These are phyloP conservation scores for Entrophospora sp. DNA, from an alignment of 192 early-diverging fungal species.

Conservation along the genomic window DNA sequence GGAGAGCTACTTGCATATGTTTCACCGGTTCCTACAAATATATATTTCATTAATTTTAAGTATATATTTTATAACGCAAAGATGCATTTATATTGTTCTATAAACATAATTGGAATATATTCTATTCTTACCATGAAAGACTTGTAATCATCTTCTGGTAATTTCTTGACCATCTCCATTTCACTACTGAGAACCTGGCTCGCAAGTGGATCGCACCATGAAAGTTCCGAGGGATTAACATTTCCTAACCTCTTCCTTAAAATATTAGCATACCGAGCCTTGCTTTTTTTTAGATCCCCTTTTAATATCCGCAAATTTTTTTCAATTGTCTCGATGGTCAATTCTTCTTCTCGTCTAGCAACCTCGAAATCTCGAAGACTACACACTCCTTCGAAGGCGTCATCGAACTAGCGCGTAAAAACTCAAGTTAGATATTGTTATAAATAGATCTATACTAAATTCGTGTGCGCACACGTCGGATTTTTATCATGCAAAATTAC, in stretches of 20 bases:
- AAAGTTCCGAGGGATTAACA: constrained; percentile 6
- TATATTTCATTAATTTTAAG: constrained; percentile 4
- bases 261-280: background rate
- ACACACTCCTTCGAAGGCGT: constrained; percentile 6
- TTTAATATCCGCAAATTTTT: background rate
- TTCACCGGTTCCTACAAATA: background rate
- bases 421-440: background rate
- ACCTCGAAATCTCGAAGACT: constrained; percentile 1
- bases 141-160: constrained; percentile 4
- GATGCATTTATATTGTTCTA: background rate
- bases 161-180: background rate
- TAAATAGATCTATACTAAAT: background rate
- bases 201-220: constrained; percentile 8
- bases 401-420: constrained; percentile 7
- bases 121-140: constrained; percentile 15
- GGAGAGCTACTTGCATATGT: background rate
- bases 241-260: background rate
- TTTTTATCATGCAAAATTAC: constrained; percentile 2
- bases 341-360: background rate
- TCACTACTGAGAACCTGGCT: constrained; percentile 10
- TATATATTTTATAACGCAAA: background rate
- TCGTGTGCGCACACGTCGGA: constrained; percentile 3
- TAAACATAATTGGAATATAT: background rate
- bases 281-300: constrained; percentile 4
- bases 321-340: background rate